A percentile compares a stretch with the other conserved stretches of the same genome.
Evolutionary conservation across 805 yeast genomes (phyloP).

Genomic region (Ogataea pini): DNA sequence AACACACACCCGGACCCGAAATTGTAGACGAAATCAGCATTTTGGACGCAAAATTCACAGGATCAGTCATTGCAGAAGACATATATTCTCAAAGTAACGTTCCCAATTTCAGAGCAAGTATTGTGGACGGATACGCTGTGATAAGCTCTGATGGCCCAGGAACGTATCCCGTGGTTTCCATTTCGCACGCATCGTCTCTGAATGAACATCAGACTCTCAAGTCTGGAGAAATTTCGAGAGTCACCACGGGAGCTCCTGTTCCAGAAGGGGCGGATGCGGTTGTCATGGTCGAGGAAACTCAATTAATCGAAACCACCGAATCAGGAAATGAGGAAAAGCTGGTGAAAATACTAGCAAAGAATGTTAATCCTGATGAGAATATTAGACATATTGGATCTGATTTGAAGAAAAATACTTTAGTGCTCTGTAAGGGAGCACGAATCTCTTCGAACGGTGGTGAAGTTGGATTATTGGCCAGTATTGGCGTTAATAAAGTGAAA

Average conservation of each 20-base stretch:
- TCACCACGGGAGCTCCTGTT: constrained; percentile 59
- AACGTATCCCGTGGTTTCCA: constrained; percentile 39
- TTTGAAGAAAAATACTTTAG: constrained; percentile 39
- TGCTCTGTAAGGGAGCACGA: constrained; percentile 38
- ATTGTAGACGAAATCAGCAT: constrained; percentile 27
- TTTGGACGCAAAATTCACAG: constrained; percentile 32
- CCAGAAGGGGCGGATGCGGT: constrained; percentile 57
- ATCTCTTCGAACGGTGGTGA: constrained; percentile 50
- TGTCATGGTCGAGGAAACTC: constrained; percentile 55
- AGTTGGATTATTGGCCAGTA: constrained; percentile 48
- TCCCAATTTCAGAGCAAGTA: constrained; percentile 54
- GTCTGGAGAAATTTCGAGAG: constrained; percentile 43
- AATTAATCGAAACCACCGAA: constrained; percentile 34
- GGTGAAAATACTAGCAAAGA: constrained; percentile 42
- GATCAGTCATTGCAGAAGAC: constrained; percentile 45
- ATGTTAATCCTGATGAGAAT: constrained; percentile 44
- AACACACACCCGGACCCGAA: constrained; percentile 36
- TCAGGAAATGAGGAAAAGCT: constrained; percentile 45
- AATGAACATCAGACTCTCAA: constrained; percentile 17
- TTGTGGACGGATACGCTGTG: constrained; percentile 60
- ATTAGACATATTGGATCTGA: constrained; percentile 52
- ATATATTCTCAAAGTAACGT: constrained; percentile 40
- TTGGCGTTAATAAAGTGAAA: constrained; percentile 41
- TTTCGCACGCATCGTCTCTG: constrained; percentile 44
- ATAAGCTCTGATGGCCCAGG: constrained; percentile 47